phyloP scores from a whole-genome alignment of 1,139 yeast species.

The Candida sp. region DNA sequence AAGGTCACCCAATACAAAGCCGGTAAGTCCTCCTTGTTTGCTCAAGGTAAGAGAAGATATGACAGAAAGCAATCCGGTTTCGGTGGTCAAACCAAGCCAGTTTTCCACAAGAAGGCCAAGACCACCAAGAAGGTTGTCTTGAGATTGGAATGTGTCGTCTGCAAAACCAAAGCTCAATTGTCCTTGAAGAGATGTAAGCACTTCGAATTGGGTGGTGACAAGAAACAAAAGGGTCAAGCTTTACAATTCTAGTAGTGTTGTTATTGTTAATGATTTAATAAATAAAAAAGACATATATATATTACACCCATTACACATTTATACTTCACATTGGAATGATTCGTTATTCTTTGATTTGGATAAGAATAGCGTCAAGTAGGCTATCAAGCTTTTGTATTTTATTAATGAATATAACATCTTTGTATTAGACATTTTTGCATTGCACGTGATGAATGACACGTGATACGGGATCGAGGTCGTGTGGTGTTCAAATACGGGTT shows the following conservation, averaged over 20 bases:
- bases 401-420: background rate
- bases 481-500: too few relatives aligned
- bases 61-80: conserved; percentile 99
- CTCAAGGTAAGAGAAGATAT: conserved; percentile 99
- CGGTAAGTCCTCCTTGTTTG: conserved; percentile 99
- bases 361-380: background rate
- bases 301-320: background rate
- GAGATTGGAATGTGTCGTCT: conserved; percentile 98
- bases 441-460: too few relatives aligned
- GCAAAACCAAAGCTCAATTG: conserved; percentile 99
- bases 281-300: conserved; percentile 1
- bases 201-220: conserved; percentile 99
- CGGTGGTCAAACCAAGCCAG: conserved; percentile 99
- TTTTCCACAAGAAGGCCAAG: conserved; percentile 99
- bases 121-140: conserved; percentile 99
- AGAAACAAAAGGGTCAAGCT: conserved; percentile 99
- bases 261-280: conserved; percentile 8
- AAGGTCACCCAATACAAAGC: conserved; percentile 99
- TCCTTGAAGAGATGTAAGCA: conserved; percentile 99
- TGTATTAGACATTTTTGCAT: too few relatives aligned
- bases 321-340: background rate
- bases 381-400: background rate
- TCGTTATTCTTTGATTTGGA: background rate
- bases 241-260: conserved; percentile 74
- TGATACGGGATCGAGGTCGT: too few relatives aligned